A percentile compares a stretch with the other conserved stretches of the same genome.
Conservation (phyloP, 306 rosid species). For the Fragaria iinumae region DNA sequence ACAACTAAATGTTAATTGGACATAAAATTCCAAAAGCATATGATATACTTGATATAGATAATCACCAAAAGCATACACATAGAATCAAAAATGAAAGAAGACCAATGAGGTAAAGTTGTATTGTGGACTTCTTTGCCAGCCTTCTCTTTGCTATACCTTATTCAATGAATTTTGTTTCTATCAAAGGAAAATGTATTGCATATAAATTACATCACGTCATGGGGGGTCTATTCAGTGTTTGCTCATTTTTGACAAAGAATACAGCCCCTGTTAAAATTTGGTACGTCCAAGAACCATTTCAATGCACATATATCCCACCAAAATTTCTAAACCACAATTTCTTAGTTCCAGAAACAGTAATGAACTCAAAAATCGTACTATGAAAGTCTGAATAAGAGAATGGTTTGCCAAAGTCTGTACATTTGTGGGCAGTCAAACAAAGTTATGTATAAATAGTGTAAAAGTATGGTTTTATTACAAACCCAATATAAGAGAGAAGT, state of each 20-base stretch:
- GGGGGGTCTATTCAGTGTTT: neutral
- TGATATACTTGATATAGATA: neutral
- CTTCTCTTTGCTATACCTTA: no score
- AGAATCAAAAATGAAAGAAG: neutral
- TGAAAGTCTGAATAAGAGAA: neutral
- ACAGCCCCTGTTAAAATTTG: neutral
- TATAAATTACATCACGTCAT: neutral
- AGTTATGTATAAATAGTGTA: neutral
- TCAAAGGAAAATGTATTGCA: neutral
- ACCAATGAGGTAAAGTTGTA: neutral
- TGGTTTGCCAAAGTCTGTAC: neutral
- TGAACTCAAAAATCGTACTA: neutral
- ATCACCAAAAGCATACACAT: neutral
- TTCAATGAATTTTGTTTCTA: no score
- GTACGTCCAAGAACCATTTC: neutral
- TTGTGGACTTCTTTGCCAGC: no score
- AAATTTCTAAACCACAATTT: neutral
- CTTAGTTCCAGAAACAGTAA: neutral
- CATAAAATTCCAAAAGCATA: neutral
- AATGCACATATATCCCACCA: neutral
- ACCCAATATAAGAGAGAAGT: conserved; percentile 1
- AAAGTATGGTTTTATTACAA: neutral
- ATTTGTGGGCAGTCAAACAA: neutral
- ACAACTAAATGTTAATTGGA: neutral
- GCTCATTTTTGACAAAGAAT: neutral